These are phyloP conservation scores for Calonectria leucothoes DNA, from an alignment of 2,329 filamentous ascomycete genomes.

Conservation along the genomic window DNA sequence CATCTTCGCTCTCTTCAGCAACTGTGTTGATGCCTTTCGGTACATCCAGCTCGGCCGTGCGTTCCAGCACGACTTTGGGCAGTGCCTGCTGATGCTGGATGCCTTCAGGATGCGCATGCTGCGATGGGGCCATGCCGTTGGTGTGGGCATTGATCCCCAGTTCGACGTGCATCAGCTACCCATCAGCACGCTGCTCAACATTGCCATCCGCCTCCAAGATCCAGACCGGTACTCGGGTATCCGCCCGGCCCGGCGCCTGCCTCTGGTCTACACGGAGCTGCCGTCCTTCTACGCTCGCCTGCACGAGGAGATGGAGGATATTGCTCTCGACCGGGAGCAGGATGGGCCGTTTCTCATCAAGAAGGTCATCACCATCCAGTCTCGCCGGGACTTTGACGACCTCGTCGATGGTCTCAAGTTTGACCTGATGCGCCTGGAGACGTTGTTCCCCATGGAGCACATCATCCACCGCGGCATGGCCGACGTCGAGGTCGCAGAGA, in stretches of 20 bases:
- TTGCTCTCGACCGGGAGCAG: neutral
- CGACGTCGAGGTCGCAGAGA: neutral
- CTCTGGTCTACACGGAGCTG: neutral
- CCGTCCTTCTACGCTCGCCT: neutral
- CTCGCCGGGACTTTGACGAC: neutral
- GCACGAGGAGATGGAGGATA: neutral
- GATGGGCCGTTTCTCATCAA: neutral
- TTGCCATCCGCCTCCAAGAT: neutral
- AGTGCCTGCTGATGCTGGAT: neutral
- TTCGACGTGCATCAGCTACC: neutral
- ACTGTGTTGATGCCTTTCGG: neutral
- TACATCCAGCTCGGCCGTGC: neutral
- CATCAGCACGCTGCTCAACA: neutral
- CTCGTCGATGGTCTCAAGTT: neutral
- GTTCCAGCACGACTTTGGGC: neutral
- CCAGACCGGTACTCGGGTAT: neutral
- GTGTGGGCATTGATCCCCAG: neutral
- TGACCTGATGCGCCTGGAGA: neutral
- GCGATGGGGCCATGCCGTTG: neutral
- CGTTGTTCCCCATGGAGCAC: neutral
- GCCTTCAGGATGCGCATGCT: neutral
- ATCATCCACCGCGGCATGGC: neutral
- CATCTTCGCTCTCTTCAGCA: neutral
- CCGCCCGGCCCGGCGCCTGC: neutral
- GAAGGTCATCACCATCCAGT: neutral